phyloP scores from a whole-genome alignment of 345 rosid genomes.

The Isatis tinctoria region DNA sequence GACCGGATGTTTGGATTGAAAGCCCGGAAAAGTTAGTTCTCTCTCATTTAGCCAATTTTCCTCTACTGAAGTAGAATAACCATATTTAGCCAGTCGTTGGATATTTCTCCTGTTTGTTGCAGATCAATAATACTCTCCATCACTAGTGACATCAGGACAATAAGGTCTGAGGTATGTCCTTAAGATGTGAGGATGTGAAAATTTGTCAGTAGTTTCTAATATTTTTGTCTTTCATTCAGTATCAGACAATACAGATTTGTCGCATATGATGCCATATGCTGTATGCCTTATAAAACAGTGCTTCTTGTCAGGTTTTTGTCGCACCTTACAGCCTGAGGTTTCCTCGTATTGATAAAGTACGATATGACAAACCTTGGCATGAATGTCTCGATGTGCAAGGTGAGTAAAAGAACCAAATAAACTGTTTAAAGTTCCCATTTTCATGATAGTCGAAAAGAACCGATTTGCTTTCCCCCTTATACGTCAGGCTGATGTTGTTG shows the following conservation, averaged over 20 bases:
- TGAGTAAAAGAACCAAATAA: slow-evolving; percentile 32
- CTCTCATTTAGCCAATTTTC: neutral
- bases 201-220: neutral
- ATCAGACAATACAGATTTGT: neutral
- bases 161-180: slow-evolving; percentile 80
- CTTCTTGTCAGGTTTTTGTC: slow-evolving; percentile 66
- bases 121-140: slow-evolving; percentile 87
- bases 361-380: slow-evolving; percentile 98
- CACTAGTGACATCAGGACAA: slow-evolving; percentile 91
- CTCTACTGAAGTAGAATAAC: slow-evolving; percentile 6
- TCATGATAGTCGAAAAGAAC: neutral
- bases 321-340: slow-evolving; percentile 95
- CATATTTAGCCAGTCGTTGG: neutral
- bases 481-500: neutral
- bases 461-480: neutral
- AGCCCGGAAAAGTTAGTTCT: slow-evolving; percentile 86
- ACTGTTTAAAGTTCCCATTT: neutral
- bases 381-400: slow-evolving; percentile 95
- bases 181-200: neutral
- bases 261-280: neutral
- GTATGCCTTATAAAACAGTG: slow-evolving; percentile 5
- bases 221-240: neutral
- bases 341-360: slow-evolving; percentile 92
- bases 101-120: slow-evolving; percentile 24
- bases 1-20: slow-evolving; percentile 98